Conservation (phyloP, 495 filamentous ascomycete species). For the Poronia punctata region DNA sequence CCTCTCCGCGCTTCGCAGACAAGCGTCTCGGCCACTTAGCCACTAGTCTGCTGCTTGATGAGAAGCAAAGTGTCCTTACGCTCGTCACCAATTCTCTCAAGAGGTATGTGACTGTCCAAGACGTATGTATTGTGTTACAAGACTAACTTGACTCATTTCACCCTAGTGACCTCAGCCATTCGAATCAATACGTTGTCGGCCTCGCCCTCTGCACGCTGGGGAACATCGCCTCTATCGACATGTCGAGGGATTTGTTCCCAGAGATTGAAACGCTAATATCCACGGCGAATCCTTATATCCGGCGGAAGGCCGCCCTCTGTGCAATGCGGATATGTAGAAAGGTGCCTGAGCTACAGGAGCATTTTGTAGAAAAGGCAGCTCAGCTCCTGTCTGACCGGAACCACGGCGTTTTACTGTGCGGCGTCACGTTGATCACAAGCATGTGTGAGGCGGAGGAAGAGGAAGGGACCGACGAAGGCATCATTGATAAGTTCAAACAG, state of each 20-base stretch:
- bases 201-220: constrained; percentile 91
- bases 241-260: constrained; percentile 95
- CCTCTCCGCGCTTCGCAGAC: constrained; percentile 95
- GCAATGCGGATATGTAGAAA: constrained; percentile 99
- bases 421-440: constrained; percentile 83
- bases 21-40: constrained; percentile 94
- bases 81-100: constrained; percentile 95
- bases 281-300: constrained; percentile 92
- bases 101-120: no score
- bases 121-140: no score
- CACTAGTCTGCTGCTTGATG: constrained; percentile 91
- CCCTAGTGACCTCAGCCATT: constrained; percentile 86
- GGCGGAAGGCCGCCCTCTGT: constrained; percentile 94
- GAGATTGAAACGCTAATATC: constrained; percentile 88
- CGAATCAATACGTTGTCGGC: constrained; percentile 97
- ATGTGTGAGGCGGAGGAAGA: constrained; percentile 90
- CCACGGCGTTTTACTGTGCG: constrained; percentile 89
- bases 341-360: constrained; percentile 93
- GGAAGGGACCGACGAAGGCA: constrained; percentile 75
- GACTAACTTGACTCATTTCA: constrained; percentile 16
- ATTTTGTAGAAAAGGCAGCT: constrained; percentile 91
- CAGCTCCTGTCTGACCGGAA: constrained; percentile 83
- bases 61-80: constrained; percentile 97
- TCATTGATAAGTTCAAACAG: constrained; percentile 84
- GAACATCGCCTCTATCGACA: constrained; percentile 95